phyloP scores from a whole-genome alignment of 495 filamentous ascomycete species.

The Penicillium alfredii region DNA sequence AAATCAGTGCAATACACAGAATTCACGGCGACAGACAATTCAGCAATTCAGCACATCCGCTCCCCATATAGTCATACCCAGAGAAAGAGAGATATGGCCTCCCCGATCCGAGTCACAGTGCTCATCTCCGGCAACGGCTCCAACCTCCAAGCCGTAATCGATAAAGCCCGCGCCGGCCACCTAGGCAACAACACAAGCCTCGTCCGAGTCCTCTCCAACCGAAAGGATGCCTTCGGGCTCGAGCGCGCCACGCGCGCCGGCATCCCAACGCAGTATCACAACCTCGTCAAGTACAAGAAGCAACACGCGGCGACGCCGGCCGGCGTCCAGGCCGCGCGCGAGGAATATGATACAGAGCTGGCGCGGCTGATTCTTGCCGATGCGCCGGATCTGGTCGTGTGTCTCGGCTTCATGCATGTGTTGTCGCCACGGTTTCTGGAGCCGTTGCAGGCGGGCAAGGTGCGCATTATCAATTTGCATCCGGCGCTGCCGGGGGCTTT shows the following conservation, averaged over 20 bases:
- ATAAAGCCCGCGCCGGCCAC: slow-evolving; percentile 50
- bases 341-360: slow-evolving; percentile 75
- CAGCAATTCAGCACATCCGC: background rate
- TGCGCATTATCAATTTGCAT: slow-evolving; percentile 82
- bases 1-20: too few relatives aligned
- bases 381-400: slow-evolving; percentile 65
- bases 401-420: slow-evolving; percentile 51
- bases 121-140: slow-evolving; percentile 77
- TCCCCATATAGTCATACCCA: background rate
- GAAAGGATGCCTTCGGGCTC: slow-evolving; percentile 72
- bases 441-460: slow-evolving; percentile 52
- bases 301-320: slow-evolving; percentile 38
- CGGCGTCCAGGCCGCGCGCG: slow-evolving; percentile 48
- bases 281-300: slow-evolving; percentile 66
- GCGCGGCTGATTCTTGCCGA: slow-evolving; percentile 63
- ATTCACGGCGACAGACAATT: too few relatives aligned
- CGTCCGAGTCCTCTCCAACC: slow-evolving; percentile 75
- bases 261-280: slow-evolving; percentile 83
- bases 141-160: slow-evolving; percentile 88
- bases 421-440: slow-evolving; percentile 57
- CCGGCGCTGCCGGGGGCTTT: slow-evolving; percentile 72
- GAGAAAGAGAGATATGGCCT: slow-evolving; percentile 17
- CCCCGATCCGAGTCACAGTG: slow-evolving; percentile 48
- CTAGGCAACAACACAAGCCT: slow-evolving; percentile 56
- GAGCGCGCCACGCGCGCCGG: slow-evolving; percentile 60